Evolutionary conservation across 768 basidiomycete genomes (phyloP).

Genomic region (Kondoa subrosea): DNA sequence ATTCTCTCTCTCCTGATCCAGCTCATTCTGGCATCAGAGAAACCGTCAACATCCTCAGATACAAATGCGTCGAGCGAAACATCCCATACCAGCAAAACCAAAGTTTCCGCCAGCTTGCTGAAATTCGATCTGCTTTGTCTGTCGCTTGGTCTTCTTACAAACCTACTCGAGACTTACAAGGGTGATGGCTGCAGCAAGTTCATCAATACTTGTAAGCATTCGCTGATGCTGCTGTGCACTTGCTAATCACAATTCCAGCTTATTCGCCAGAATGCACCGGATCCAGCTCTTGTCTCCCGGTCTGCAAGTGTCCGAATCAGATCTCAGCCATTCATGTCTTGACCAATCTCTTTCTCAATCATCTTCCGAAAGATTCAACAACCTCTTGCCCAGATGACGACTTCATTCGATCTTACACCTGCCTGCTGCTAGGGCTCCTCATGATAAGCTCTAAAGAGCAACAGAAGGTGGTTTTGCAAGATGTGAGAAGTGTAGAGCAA

Average conservation of each 20-base stretch:
- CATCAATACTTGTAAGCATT: neutral
- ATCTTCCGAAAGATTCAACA: neutral
- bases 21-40: neutral
- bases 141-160: conserved; percentile 1
- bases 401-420: neutral
- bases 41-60: neutral
- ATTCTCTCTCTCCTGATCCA: neutral
- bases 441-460: neutral
- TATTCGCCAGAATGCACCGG: neutral
- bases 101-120: neutral
- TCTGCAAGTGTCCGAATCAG: neutral
- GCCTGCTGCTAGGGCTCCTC: neutral
- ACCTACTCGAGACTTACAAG: conserved; percentile 1
- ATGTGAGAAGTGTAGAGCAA: neutral
- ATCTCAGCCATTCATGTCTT: neutral
- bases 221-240: neutral
- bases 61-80: neutral
- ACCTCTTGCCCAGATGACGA: neutral
- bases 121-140: conserved; percentile 5
- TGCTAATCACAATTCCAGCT: neutral
- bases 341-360: neutral
- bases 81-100: neutral
- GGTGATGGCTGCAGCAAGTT: neutral
- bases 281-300: neutral
- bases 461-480: neutral